Base-by-base conservation (phyloP, 1,139 yeast genomes). In the Saccharomyces hybrid region DNA sequence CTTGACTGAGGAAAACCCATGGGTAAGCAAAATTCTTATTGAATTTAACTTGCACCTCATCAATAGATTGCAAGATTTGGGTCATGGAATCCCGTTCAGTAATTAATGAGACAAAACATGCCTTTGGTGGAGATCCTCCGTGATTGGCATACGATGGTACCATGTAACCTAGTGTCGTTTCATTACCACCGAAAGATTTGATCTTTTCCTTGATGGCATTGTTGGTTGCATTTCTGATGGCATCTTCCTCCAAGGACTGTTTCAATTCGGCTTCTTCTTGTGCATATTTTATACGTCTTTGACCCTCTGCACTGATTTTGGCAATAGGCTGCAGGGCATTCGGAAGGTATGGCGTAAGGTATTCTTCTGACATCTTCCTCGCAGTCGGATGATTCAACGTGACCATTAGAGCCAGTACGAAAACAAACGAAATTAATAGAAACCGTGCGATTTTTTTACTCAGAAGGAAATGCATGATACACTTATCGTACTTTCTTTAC, bases 51-150 rank as follows among this genome's bases (percentile, higher is more conserved):
- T 88, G 91, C 32, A 46, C 19, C 7, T 28, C 26, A 23, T 16
- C 42, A 47, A 31, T 29, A n/a, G 49, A 27, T 9, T 13, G 26
- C 7, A 27, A n/a, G 14, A 29, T 23, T 23, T 23, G 34, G n/a
- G 31, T 7, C 42, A 27, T 46, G 31, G 29, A 14, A 16, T 50
- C 34, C 32, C 26, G 16, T 2, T 26, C 47, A 16, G 44, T 38
- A 3, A 88, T 90, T 52, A 88, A 72, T 5, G 88, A 78, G 55
- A 88, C 83, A 62, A 88, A 80, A 1, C 90, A 82, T 7, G 93
- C 95, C 61, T 79, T 81, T 51, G 79, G 79, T 55, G 76, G 76
- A 5, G 57, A 50, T 26, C 62, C 65, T 49, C 57, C 54, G 25
- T 57, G 59, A 44, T 46, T 56, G 42, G 41, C 9, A 38, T 50